Conservation (phyloP, 2,329 filamentous ascomycete species). For the Drechslerella coelobrocha region DNA sequence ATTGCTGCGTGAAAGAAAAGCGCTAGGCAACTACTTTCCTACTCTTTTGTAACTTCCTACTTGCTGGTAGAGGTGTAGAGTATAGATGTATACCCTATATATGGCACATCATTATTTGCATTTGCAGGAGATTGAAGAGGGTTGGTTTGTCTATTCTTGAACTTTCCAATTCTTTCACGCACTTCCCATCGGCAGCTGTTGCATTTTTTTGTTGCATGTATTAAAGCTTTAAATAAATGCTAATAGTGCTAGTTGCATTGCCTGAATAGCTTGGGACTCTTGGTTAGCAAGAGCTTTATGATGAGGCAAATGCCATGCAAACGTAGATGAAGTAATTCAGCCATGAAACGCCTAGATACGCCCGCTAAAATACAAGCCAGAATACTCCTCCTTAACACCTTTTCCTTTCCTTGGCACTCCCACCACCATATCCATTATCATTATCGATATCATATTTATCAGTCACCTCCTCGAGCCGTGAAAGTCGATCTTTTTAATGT, state of each 20-base stretch:
- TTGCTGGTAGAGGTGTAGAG: conserved; percentile 26
- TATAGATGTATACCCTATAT: conserved; percentile 32
- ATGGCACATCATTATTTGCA: conserved; percentile 20
- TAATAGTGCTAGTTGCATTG: too few relatives aligned
- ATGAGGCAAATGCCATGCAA: too few relatives aligned
- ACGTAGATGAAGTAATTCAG: too few relatives aligned
- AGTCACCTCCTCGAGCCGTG: neutral
- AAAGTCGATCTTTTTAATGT: conserved; percentile 3
- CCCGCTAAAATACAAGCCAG: too few relatives aligned
- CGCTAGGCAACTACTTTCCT: neutral
- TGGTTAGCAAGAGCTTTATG: too few relatives aligned
- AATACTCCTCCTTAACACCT: too few relatives aligned
- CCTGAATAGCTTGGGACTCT: too few relatives aligned
- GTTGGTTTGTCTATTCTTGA: conserved; percentile 5
- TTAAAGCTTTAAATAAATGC: neutral
- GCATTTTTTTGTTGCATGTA: conserved; percentile 8
- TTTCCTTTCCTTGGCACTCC: too few relatives aligned
- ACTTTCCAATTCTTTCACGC: neutral
- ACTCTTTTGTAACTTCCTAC: neutral
- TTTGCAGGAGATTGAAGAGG: conserved; percentile 28
- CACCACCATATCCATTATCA: too few relatives aligned
- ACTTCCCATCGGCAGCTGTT: neutral
- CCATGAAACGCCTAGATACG: too few relatives aligned
- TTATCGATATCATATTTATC: too few relatives aligned
- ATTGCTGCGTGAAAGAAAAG: conserved; percentile 4